Evolutionary conservation across 257 asterid species (phyloP), one percentile per base, ranked within the genome.

Genomic region (Solanum commersonii): DNA sequence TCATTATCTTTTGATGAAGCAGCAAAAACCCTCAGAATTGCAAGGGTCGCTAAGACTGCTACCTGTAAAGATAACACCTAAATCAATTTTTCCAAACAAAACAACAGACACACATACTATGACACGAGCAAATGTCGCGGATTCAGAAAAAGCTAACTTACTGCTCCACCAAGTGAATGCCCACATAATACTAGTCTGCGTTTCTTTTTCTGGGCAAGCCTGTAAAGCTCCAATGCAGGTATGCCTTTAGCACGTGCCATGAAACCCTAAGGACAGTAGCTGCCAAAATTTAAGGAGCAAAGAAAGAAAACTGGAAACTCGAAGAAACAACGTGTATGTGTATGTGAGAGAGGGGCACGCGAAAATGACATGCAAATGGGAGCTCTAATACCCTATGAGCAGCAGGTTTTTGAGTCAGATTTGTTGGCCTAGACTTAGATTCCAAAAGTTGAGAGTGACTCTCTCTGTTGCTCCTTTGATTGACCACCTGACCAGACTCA

Each of bases 201-300:
- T 76, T 92, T 96, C 95, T 96, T 96, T 87, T 92, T 97, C 92
- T 96, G 99, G 59, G 99, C 99, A 89, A 97, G 97, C 92, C 98
- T 94, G 91, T 97, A 97, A 88, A 97, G 89, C 92, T 97, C 99
- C 90, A 95, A 89, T 74, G 99, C 98, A 33, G 99, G 99, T 89
- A 97, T 97, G 89, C 99, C 99, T 93, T 96, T 97, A 87, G 99
- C 99, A 85, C 99, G 99, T 76, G 96, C 94, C 99, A 97, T 95
- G 93, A 97, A 97, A 90, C 99, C 99, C 99, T 97, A 86, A 40
- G 86, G 88, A 84, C 42, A 88, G 90, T 88, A 35, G 85, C 42
- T 81, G 70, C 68, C 85, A 81, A 81, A 29, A 7, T 29, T 81
- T 27, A 44, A 81, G 70, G 42, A 81, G 42, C 29, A 3, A 31